phyloP scores from a whole-genome alignment of 352 stramenopile species.

The Lagenidium sp. region DNA sequence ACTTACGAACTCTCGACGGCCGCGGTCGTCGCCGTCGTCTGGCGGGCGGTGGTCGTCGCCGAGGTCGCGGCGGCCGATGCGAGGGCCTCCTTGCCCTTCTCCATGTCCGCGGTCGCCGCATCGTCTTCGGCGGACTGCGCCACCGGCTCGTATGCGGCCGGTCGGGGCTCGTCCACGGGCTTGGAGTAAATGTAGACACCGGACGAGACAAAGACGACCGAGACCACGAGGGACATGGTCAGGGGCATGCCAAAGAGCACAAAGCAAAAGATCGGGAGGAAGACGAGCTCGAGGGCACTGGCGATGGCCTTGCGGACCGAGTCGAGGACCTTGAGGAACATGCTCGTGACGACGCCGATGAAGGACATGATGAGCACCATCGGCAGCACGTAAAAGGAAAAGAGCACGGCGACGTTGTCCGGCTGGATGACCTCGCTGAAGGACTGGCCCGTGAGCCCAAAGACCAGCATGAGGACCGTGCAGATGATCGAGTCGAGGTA shows the following conservation, averaged over 20 bases:
- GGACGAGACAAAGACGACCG: constrained; percentile 57
- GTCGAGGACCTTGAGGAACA: constrained; percentile 76
- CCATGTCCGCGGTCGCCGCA: constrained; percentile 7
- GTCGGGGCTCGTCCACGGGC: constrained; percentile 22
- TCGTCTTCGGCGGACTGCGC: not conserved
- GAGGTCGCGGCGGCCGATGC: not conserved
- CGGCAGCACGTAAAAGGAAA: constrained; percentile 62
- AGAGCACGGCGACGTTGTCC: constrained; percentile 42
- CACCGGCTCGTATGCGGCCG: constrained; percentile 4
- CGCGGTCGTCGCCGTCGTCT: not conserved
- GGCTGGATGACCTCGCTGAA: constrained; percentile 38
- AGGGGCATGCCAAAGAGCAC: constrained; percentile 56
- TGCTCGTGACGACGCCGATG: constrained; percentile 73
- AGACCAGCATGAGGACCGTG: constrained; percentile 49
- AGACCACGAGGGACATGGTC: constrained; percentile 38
- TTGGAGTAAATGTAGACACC: constrained; percentile 79
- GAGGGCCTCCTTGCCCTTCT: not conserved
- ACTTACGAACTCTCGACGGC: no score
- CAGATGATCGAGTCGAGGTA: constrained; percentile 77
- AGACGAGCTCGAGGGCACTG: constrained; percentile 64
- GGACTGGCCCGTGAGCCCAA: constrained; percentile 63
- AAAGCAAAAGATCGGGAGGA: constrained; percentile 49
- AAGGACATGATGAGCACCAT: constrained; percentile 83
- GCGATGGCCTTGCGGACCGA: constrained; percentile 75
- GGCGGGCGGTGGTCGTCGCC: constrained; percentile 3